phyloP scores from a whole-genome alignment of 2,329 filamentous ascomycete species.

The Aspergillus brunneoviolaceus region DNA sequence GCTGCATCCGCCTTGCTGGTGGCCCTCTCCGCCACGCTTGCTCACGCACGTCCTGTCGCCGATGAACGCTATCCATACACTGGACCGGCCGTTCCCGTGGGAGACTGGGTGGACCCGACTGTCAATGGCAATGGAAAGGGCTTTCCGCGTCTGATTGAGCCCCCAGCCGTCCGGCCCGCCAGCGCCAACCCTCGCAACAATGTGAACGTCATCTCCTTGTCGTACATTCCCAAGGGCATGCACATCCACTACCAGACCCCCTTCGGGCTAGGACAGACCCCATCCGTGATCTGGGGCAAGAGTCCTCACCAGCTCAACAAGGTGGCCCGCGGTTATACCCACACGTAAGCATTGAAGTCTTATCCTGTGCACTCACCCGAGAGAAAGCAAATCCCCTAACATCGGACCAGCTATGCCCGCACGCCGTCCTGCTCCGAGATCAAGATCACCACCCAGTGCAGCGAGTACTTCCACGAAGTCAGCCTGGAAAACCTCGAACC shows the following conservation, averaged over 20 bases:
- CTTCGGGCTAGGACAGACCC: constrained; percentile 50
- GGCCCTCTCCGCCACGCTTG: constrained; percentile 20
- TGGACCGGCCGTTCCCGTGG: constrained; percentile 50
- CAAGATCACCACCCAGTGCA: constrained; percentile 49
- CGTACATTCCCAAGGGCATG: constrained; percentile 51
- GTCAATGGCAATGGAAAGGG: constrained; percentile 55
- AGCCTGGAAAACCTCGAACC: constrained; percentile 43
- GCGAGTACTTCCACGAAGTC: constrained; percentile 55
- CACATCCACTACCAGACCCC: constrained; percentile 57
- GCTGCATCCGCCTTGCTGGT: constrained; percentile 23
- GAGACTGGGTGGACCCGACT: constrained; percentile 53
- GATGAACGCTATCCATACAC: constrained; percentile 50
- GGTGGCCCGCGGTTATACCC: constrained; percentile 40
- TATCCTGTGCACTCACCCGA: not conserved
- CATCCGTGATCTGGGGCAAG: constrained; percentile 48
- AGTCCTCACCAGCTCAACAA: constrained; percentile 33
- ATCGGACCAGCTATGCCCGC: constrained; percentile 45
- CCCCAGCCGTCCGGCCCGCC: constrained; percentile 51
- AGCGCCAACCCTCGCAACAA: constrained; percentile 50
- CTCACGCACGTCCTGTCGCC: constrained; percentile 32
- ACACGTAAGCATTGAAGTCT: constrained; percentile 36
- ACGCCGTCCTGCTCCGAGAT: constrained; percentile 52
- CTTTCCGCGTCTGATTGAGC: constrained; percentile 51
- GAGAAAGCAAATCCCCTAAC: not conserved
- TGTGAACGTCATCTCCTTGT: constrained; percentile 52